Conservation (phyloP, 345 rosid species). For the Populus alba region DNA sequence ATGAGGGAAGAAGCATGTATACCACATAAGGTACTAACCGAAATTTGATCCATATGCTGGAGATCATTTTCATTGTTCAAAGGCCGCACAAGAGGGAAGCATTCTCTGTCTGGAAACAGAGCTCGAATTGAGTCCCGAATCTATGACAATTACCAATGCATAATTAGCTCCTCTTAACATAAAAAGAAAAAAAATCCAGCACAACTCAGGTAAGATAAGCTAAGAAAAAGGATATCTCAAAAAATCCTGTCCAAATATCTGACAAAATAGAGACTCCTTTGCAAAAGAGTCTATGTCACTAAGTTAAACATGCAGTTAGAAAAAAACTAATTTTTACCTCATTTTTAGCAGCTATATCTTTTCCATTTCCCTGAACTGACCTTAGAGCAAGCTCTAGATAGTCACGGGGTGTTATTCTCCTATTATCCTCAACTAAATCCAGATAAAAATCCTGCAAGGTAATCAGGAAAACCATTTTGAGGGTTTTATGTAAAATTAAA, state of each 20-base stretch:
- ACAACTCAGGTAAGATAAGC: not conserved
- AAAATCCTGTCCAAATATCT: not conserved
- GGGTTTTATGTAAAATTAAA: not conserved
- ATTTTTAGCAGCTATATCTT: constrained; percentile 80
- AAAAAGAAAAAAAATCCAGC: not conserved
- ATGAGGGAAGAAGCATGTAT: not conserved
- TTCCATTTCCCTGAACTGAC: constrained; percentile 77
- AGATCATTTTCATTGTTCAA: constrained; percentile 84
- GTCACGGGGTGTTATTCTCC: constrained; percentile 87
- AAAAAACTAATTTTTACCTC: constrained; percentile 53
- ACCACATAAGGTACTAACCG: constrained; percentile 48
- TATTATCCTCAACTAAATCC: constrained; percentile 79
- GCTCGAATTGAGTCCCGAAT: constrained; percentile 91
- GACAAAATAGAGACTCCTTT: not conserved
- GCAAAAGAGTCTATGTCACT: not conserved
- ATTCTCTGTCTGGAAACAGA: constrained; percentile 93
- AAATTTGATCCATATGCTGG: constrained; percentile 78
- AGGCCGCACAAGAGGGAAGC: constrained; percentile 90
- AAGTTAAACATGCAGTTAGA: not conserved
- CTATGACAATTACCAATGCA: constrained; percentile 34
- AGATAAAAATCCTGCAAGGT: constrained; percentile 79
- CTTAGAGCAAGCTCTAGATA: constrained; percentile 89
- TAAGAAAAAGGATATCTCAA: not conserved
- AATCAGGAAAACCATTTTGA: not conserved
- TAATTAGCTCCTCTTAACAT: constrained; percentile 19